These are phyloP conservation scores for Suhomyces bolitotheri DNA, from an alignment of 1,139 yeast genomes.

Conservation along the genomic window DNA sequence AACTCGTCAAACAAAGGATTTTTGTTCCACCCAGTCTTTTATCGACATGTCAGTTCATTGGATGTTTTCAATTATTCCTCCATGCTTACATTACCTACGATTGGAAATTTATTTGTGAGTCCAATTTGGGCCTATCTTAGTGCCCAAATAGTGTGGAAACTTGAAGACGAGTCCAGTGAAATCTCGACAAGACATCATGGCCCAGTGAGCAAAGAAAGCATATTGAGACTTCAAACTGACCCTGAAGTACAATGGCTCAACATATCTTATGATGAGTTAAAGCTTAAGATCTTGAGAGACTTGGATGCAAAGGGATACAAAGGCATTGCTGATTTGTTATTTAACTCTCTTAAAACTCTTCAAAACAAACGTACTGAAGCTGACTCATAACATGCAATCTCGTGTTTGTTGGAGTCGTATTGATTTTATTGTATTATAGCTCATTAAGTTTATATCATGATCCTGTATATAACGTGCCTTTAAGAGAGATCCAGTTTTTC, in stretches of 20 bases:
- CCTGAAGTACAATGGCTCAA: slow-evolving; percentile 31
- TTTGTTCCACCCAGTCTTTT: slow-evolving; percentile 39
- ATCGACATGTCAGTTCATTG: slow-evolving; percentile 39
- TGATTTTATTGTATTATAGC: no score
- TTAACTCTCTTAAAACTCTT: slow-evolving; percentile 47
- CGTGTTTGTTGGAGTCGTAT: no score
- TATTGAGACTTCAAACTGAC: slow-evolving; percentile 22
- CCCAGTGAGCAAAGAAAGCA: slow-evolving; percentile 41
- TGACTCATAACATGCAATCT: neutral
- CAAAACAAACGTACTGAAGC: slow-evolving; percentile 17
- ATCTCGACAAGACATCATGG: slow-evolving; percentile 44
- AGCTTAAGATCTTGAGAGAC: slow-evolving; percentile 35
- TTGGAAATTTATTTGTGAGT: slow-evolving; percentile 55
- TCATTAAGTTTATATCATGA: neutral
- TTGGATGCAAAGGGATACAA: slow-evolving; percentile 39
- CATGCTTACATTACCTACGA: slow-evolving; percentile 25
- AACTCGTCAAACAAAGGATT: slow-evolving; percentile 36
- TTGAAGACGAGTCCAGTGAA: slow-evolving; percentile 44
- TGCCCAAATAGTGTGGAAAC: slow-evolving; percentile 43
- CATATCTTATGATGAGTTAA: slow-evolving; percentile 38
- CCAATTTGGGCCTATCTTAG: slow-evolving; percentile 54
- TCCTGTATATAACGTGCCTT: slow-evolving; percentile 1
- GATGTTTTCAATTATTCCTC: slow-evolving; percentile 24
- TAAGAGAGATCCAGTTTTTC: neutral
- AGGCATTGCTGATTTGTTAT: slow-evolving; percentile 48